phyloP scores from a whole-genome alignment of 129 eudicot genomes.

The Tanacetum coccineum region DNA sequence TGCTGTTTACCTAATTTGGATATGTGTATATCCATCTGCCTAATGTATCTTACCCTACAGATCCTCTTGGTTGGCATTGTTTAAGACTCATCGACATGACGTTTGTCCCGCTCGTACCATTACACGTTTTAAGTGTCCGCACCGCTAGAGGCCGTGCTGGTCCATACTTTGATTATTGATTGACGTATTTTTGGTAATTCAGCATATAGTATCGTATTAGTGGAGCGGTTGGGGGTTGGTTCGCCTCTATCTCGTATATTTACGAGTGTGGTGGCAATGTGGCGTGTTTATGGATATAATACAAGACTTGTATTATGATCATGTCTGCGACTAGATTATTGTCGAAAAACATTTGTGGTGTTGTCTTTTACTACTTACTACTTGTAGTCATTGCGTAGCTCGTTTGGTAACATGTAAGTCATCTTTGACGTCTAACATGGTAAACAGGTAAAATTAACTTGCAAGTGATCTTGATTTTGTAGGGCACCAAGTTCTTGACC shows the following conservation, averaged over 20 bases:
- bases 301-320: too few relatives aligned
- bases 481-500: conserved; percentile 6
- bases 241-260: too few relatives aligned
- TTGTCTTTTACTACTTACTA: too few relatives aligned
- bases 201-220: neutral
- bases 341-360: neutral
- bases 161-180: neutral
- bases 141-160: neutral
- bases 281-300: too few relatives aligned
- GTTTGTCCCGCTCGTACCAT: neutral
- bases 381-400: too few relatives aligned
- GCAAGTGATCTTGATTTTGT: neutral
- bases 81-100: conserved; percentile 15
- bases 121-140: conserved; percentile 9
- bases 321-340: neutral
- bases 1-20: conserved; percentile 20
- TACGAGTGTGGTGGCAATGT: too few relatives aligned
- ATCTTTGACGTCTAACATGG: too few relatives aligned
- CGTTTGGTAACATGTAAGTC: too few relatives aligned
- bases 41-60: conserved; percentile 15
- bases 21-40: conserved; percentile 22
- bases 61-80: conserved; percentile 13
- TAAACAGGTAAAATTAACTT: too few relatives aligned
- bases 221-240: neutral
- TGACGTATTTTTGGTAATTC: neutral